These are phyloP conservation scores for Fusarium vanettenii DNA, from an alignment of 2,329 filamentous ascomycete genomes.

Conservation along the genomic window DNA sequence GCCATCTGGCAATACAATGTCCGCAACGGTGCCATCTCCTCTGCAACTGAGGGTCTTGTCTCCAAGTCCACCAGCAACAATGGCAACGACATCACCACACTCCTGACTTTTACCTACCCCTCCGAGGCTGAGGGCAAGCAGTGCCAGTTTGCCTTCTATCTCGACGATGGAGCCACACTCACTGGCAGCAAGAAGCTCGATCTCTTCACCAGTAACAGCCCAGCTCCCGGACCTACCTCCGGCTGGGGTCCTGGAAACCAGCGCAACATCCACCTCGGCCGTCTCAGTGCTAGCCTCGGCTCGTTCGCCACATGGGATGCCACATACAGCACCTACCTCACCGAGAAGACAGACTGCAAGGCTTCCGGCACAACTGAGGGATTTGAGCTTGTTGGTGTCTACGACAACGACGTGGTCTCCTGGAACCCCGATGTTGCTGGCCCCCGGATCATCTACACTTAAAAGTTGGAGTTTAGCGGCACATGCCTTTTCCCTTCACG, in stretches of 20 bases:
- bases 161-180: slow-evolving; percentile 29
- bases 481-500: background rate
- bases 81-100: slow-evolving; percentile 44
- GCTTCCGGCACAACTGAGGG: slow-evolving; percentile 24
- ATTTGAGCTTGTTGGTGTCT: slow-evolving; percentile 37
- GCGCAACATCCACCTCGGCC: slow-evolving; percentile 40
- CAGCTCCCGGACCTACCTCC: slow-evolving; percentile 32
- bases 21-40: slow-evolving; percentile 37
- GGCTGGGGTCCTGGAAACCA: slow-evolving; percentile 43
- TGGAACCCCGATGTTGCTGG: slow-evolving; percentile 28
- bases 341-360: slow-evolving; percentile 29
- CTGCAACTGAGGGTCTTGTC: slow-evolving; percentile 19
- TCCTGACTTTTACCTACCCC: slow-evolving; percentile 46
- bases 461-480: background rate
- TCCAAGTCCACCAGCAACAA: slow-evolving; percentile 37
- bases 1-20: slow-evolving; percentile 39
- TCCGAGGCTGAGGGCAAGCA: slow-evolving; percentile 29
- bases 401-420: slow-evolving; percentile 24
- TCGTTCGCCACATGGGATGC: slow-evolving; percentile 26
- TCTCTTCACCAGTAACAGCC: slow-evolving; percentile 39
- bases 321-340: slow-evolving; percentile 29
- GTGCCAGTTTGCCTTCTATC: slow-evolving; percentile 44
- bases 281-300: slow-evolving; percentile 9
- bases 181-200: slow-evolving; percentile 43
- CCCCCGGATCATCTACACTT: slow-evolving; percentile 28